A percentile compares a stretch with the other conserved stretches of the same genome.
These are phyloP conservation scores for Brasenia schreberi DNA, from an alignment of 164 flowering plant genomes.

Conservation along the genomic window DNA sequence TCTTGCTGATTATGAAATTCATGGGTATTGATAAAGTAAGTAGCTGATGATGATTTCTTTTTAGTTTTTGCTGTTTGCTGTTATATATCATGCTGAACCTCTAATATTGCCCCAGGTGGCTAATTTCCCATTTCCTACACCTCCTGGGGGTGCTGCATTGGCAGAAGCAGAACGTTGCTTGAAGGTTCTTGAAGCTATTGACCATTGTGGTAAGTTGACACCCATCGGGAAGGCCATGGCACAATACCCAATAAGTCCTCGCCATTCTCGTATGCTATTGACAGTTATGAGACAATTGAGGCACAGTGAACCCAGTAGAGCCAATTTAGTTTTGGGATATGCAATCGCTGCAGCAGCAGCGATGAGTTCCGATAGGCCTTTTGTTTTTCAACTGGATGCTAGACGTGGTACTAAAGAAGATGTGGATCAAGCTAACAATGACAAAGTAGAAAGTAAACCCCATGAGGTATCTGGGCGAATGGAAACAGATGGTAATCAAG, in stretches of 20 bases:
- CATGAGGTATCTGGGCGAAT: neutral
- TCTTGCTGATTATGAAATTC: slow-evolving; percentile 82
- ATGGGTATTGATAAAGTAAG: slow-evolving; percentile 76
- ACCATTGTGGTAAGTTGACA: slow-evolving; percentile 53
- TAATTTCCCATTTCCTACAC: slow-evolving; percentile 95
- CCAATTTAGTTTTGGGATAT: slow-evolving; percentile 66
- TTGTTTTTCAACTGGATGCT: slow-evolving; percentile 40
- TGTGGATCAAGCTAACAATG: slow-evolving; percentile 16
- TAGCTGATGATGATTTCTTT: neutral
- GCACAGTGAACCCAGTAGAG: slow-evolving; percentile 30
- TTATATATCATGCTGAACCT: neutral
- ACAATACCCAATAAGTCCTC: slow-evolving; percentile 90
- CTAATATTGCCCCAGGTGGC: slow-evolving; percentile 38
- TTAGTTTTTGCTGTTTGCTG: neutral
- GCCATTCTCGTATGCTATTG: slow-evolving; percentile 93
- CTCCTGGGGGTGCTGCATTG: slow-evolving; percentile 56
- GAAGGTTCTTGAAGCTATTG: slow-evolving; percentile 78
- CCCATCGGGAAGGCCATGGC: slow-evolving; percentile 84
- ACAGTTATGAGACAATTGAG: slow-evolving; percentile 55
- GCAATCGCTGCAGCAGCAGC: slow-evolving; percentile 84
- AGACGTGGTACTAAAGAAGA: slow-evolving; percentile 16
- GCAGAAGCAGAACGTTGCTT: slow-evolving; percentile 73
- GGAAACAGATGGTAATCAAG: slow-evolving; percentile 7
- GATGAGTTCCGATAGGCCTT: slow-evolving; percentile 74
- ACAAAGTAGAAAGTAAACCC: neutral